phyloP scores from a whole-genome alignment of 257 asterid species.

The Solanum pinnatisectum region DNA sequence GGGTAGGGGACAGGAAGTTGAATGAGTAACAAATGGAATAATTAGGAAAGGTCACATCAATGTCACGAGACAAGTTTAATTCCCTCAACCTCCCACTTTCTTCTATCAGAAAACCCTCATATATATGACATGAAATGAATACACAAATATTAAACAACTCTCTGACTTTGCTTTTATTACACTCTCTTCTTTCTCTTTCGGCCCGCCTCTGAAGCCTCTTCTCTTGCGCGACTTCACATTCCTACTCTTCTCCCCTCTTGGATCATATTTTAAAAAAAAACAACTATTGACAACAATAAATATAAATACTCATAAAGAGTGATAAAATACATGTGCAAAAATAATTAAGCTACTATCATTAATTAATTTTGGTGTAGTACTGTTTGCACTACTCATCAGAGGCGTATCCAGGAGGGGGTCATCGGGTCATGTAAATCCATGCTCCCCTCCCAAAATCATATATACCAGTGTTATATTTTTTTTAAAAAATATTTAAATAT shows the following conservation, averaged over 20 bases:
- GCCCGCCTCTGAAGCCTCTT: constrained; percentile 77
- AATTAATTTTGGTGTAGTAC: too few relatives aligned
- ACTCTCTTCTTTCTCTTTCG: background rate
- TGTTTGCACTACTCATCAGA: too few relatives aligned
- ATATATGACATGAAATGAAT: background rate
- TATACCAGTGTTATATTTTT: too few relatives aligned
- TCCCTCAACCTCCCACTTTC: background rate
- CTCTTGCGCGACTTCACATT: constrained; percentile 53
- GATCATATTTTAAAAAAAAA: background rate
- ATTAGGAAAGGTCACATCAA: background rate
- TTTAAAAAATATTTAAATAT: too few relatives aligned
- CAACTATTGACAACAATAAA: too few relatives aligned
- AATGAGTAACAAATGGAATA: constrained; percentile 1
- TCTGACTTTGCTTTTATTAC: background rate
- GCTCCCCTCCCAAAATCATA: too few relatives aligned
- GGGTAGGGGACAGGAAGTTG: background rate
- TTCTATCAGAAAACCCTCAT: background rate
- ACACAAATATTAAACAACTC: background rate
- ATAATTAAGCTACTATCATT: too few relatives aligned
- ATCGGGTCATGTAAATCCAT: too few relatives aligned
- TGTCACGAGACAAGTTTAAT: background rate
- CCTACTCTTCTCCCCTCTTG: constrained; percentile 5
- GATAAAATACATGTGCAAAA: too few relatives aligned
- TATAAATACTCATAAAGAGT: too few relatives aligned
- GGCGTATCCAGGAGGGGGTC: too few relatives aligned